These are phyloP conservation scores for Lachancea thermotolerans DNA, from an alignment of 805 yeast genomes.

Conservation along the genomic window DNA sequence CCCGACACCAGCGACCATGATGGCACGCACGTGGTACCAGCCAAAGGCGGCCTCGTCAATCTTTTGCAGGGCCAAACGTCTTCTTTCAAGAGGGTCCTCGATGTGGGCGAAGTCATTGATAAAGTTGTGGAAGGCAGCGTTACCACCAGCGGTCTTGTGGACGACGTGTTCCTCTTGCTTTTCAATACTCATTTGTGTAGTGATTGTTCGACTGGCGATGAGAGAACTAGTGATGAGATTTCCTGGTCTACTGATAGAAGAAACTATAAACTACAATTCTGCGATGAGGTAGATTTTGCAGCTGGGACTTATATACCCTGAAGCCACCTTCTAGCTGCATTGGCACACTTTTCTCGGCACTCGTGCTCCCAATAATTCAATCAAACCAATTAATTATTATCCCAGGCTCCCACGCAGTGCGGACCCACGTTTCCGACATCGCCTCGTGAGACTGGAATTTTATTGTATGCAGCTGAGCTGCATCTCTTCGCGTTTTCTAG, in stretches of 20 bases:
- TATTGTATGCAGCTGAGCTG: too few relatives aligned
- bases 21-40: constrained; percentile 78
- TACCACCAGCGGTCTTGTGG: constrained; percentile 58
- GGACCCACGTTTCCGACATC: too few relatives aligned
- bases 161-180: constrained; percentile 19
- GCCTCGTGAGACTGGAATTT: too few relatives aligned
- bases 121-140: constrained; percentile 80
- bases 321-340: too few relatives aligned
- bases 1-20: constrained; percentile 87
- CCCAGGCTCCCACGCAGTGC: too few relatives aligned
- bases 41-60: constrained; percentile 75
- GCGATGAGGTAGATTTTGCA: too few relatives aligned
- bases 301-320: too few relatives aligned
- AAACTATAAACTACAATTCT: neutral
- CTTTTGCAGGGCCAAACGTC: constrained; percentile 77
- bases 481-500: too few relatives aligned
- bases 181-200: constrained; percentile 2
- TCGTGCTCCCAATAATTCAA: too few relatives aligned
- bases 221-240: neutral
- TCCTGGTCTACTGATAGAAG: neutral
- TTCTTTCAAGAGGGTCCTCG: constrained; percentile 80
- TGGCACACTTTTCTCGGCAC: too few relatives aligned
- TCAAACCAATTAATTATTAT: too few relatives aligned
- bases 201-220: neutral
- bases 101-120: constrained; percentile 73